phyloP scores from a whole-genome alignment of 1,284 basidiomycete genomes.

The Ganoderma boninense region DNA sequence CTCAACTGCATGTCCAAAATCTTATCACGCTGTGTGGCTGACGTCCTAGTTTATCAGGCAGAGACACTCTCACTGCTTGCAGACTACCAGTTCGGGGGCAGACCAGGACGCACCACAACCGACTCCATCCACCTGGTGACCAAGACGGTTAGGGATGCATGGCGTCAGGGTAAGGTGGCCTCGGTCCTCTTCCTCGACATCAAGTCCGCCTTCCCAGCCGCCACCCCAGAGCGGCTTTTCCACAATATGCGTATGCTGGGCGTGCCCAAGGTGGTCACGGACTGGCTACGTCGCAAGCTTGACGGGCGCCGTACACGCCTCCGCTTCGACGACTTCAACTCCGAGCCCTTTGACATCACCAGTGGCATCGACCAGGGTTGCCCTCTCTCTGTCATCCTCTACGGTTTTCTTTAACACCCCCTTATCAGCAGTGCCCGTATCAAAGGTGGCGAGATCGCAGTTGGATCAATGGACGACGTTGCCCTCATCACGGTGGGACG shows the following conservation, averaged over 20 bases:
- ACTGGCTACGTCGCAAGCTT: slow-evolving; percentile 37
- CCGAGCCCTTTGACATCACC: slow-evolving; percentile 32
- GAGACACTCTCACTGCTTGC: slow-evolving; percentile 39
- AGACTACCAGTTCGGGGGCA: slow-evolving; percentile 45
- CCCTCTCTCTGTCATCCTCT: slow-evolving; percentile 34
- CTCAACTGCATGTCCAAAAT: slow-evolving; percentile 47
- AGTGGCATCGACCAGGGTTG: slow-evolving; percentile 46
- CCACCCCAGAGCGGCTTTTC: slow-evolving; percentile 37
- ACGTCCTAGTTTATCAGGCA: slow-evolving; percentile 32
- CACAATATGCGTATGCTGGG: slow-evolving; percentile 43
- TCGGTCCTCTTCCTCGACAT: slow-evolving; percentile 48
- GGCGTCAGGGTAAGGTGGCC: slow-evolving; percentile 42
- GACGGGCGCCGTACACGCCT: slow-evolving; percentile 35
- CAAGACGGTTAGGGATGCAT: slow-evolving; percentile 43
- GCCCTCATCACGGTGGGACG: slow-evolving; percentile 16
- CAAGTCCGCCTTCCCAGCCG: slow-evolving; percentile 49
- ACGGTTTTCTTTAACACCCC: slow-evolving; percentile 43
- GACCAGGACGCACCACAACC: slow-evolving; percentile 44
- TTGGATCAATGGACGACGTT: slow-evolving; percentile 42
- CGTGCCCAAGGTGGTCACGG: slow-evolving; percentile 35
- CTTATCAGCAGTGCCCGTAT: slow-evolving; percentile 31
- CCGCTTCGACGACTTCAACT: slow-evolving; percentile 42
- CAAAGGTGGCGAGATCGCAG: slow-evolving; percentile 28
- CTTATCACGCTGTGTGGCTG: slow-evolving; percentile 38
- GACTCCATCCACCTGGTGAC: slow-evolving; percentile 47